These are phyloP conservation scores for Lachancea lanzarotensis DNA, from an alignment of 805 yeast species.

Conservation along the genomic window DNA sequence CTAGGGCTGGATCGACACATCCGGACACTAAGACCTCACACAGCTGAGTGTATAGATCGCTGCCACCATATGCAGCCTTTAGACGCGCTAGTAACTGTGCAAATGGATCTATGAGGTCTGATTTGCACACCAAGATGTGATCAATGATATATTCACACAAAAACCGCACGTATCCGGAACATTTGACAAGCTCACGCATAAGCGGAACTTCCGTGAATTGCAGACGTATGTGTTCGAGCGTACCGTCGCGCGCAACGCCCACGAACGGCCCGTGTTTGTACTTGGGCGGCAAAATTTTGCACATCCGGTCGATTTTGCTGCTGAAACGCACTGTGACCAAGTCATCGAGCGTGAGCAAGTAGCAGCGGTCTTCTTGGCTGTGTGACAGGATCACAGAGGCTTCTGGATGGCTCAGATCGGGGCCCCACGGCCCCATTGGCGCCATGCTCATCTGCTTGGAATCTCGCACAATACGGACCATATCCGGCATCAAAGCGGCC, in stretches of 20 bases:
- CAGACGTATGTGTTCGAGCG: constrained; percentile 1
- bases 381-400: constrained; percentile 5
- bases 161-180: constrained; percentile 9
- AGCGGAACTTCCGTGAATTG: constrained; percentile 1
- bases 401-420: neutral
- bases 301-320: neutral
- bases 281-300: constrained; percentile 5
- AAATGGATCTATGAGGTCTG: constrained; percentile 20
- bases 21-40: constrained; percentile 39
- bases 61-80: constrained; percentile 14
- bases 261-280: constrained; percentile 1
- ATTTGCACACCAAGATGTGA: constrained; percentile 16
- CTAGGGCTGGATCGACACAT: constrained; percentile 41
- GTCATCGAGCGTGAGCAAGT: constrained; percentile 1
- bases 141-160: constrained; percentile 13
- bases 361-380: neutral
- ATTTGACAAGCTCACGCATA: constrained; percentile 4
- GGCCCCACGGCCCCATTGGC: constrained; percentile 10
- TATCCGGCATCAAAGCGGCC: constrained; percentile 16
- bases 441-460: constrained; percentile 12
- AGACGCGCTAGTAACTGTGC: constrained; percentile 16
- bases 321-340: constrained; percentile 1
- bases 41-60: constrained; percentile 31
- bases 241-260: constrained; percentile 3
- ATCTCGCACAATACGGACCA: constrained; percentile 19